Evolutionary conservation across 202 grass and related monocot genomes (phyloP).

Genomic region (Setaria viridis): DNA sequence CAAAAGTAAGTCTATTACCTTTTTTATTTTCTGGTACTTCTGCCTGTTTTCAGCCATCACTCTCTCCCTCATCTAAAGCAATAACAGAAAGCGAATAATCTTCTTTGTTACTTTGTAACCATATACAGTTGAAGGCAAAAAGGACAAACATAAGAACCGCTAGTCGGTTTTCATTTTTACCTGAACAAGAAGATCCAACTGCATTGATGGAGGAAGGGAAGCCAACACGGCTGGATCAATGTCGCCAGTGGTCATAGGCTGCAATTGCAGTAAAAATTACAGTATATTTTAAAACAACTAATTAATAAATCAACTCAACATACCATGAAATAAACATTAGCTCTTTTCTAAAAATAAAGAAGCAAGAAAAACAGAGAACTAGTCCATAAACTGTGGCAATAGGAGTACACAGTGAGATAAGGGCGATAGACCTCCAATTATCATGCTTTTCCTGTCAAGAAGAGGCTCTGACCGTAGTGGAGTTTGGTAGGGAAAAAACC

Average conservation of each 20-base stretch:
- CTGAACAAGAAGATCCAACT: constrained; percentile 99
- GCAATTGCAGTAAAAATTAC: constrained; percentile 47
- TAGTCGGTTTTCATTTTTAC: constrained; percentile 45
- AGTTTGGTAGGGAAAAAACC: neutral
- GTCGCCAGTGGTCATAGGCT: constrained; percentile 70
- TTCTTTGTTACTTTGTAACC: constrained; percentile 23
- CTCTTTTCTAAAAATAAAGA: constrained; percentile 12
- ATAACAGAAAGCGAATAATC: constrained; percentile 26
- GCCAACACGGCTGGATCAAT: constrained; percentile 94
- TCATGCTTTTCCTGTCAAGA: neutral
- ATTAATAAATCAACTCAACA: constrained; percentile 14
- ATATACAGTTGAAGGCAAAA: constrained; percentile 33
- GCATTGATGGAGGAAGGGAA: constrained; percentile 96
- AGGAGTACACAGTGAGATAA: neutral
- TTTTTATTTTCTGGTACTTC: constrained; percentile 96
- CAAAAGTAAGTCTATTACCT: constrained; percentile 55
- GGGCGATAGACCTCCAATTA: neutral
- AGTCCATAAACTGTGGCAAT: neutral
- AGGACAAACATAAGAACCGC: constrained; percentile 37
- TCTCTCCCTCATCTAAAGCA: constrained; percentile 91
- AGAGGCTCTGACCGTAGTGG: neutral
- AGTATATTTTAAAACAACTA: constrained; percentile 34
- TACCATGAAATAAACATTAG: constrained; percentile 21
- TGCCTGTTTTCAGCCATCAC: constrained; percentile 99
- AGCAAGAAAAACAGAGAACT: constrained; percentile 34